Evolutionary conservation across 768 basidiomycete species (phyloP).

Genomic region (Suillus spraguei): DNA sequence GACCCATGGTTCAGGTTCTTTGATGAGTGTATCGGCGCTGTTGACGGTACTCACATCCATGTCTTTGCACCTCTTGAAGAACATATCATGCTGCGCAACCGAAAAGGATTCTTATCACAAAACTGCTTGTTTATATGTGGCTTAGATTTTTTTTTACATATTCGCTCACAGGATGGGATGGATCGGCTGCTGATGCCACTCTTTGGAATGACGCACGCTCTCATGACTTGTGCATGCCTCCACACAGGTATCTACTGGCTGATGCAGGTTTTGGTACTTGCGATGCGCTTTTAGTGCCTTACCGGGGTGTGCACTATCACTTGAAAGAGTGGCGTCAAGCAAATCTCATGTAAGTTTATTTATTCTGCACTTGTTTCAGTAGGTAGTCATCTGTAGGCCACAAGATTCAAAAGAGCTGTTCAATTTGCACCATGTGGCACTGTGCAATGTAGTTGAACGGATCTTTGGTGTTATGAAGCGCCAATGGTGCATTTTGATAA

Average conservation of each 20-base stretch:
- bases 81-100: conserved; percentile 11
- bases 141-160: conserved; percentile 13
- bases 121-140: conserved; percentile 18
- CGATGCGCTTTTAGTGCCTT: conserved; percentile 27
- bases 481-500: conserved; percentile 13
- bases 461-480: conserved; percentile 28
- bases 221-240: conserved; percentile 25
- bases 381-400: not conserved
- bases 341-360: not conserved
- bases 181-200: conserved; percentile 15
- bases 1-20: conserved; percentile 4
- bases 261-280: conserved; percentile 12
- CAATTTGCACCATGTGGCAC: not conserved
- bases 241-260: conserved; percentile 15
- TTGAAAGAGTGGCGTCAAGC: conserved; percentile 19
- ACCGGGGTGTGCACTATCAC: conserved; percentile 33
- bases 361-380: not conserved
- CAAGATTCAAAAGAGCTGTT: conserved; percentile 9
- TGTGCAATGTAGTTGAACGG: conserved; percentile 18
- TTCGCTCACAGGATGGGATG: conserved; percentile 16
- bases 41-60: conserved; percentile 10
- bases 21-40: conserved; percentile 3
- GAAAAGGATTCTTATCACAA: conserved; percentile 15
- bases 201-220: conserved; percentile 12
- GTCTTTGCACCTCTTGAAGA: conserved; percentile 1